Evolutionary conservation across 2,329 filamentous ascomycete genomes (phyloP), one percentile per base, ranked within the genome.

Genomic region (Tolypocladium tropicale): DNA sequence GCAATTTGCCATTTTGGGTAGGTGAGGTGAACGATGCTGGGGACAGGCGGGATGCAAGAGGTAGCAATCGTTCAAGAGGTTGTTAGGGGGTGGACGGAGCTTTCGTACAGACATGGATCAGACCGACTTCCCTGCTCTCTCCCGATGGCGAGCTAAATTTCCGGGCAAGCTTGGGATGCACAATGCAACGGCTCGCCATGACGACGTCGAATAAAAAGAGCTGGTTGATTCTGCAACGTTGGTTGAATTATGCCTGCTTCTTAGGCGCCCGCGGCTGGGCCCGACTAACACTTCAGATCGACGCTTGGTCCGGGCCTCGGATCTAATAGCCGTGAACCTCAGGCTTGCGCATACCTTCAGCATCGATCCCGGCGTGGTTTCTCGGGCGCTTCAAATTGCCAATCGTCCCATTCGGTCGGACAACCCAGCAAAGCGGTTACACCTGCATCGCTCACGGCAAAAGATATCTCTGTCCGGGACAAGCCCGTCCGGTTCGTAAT

Each of bases 81-180:
- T n/a, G 21, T 23, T 43, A 21, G 43, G 14, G 41, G 23, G 43
- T 23, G 43, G 18, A 25, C 28, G 28, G 30, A 51, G n/a, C 33
- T 33, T 25, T 37, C 32, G 50, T 32, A 18, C 28, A 32, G 50
- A 52, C 50, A 52, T 52, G 50, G 50, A 37, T 52, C 32, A 34
- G n/a, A 7, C 21, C 33, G 33, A 33, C 50, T 23, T 37, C 54
- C 48, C 53, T 54, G 52, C 54, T 58, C 36, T 50, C 21, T 50
- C 33, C 34, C 51, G 41, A 58, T 53, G 57, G 55, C 51, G 57
- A 49, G 55, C 55, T 58, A 60, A 60, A 58, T 58, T 57, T 60
- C 57, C 58, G 51, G 58, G 37, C 30, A 10, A 30, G 39, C 37
- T 18, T 36, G 50, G 50, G 30, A 25, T n/a, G 52, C 51, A 30